Evolutionary conservation across 2,329 filamentous ascomycete species (phyloP).

Genomic region (Monascus ruber): DNA sequence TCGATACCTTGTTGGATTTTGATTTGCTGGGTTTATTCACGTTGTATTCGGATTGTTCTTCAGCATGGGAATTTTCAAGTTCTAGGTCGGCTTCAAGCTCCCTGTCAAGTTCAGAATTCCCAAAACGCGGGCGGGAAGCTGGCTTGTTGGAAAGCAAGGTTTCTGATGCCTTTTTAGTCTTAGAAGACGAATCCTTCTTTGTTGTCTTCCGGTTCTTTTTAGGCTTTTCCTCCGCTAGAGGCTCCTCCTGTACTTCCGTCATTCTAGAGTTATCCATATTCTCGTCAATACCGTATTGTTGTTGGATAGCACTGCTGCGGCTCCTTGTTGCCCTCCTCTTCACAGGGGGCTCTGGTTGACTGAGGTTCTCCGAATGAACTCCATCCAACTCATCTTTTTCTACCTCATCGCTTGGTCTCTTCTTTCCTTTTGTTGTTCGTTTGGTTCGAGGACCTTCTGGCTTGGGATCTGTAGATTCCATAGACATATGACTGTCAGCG

Average conservation of each 20-base stretch:
- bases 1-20: slow-evolving; percentile 20
- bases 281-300: slow-evolving; percentile 14
- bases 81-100: slow-evolving; percentile 56
- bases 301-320: slow-evolving; percentile 39
- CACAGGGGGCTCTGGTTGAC: slow-evolving; percentile 31
- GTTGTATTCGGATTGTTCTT: slow-evolving; percentile 26
- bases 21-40: slow-evolving; percentile 16
- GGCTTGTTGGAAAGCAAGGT: slow-evolving; percentile 38
- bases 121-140: slow-evolving; percentile 33
- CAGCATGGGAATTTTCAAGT: slow-evolving; percentile 43
- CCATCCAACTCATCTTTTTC: slow-evolving; percentile 14
- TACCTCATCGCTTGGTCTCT: slow-evolving; percentile 51
- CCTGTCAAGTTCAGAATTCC: slow-evolving; percentile 56
- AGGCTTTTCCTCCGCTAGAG: slow-evolving; percentile 16
- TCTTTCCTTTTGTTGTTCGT: slow-evolving; percentile 40
- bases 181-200: slow-evolving; percentile 30
- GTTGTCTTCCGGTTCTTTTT: slow-evolving; percentile 36
- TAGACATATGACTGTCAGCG: slow-evolving; percentile 21
- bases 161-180: slow-evolving; percentile 40
- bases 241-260: slow-evolving; percentile 9
- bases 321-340: slow-evolving; percentile 49
- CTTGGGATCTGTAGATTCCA: slow-evolving; percentile 15
- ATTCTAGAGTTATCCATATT: slow-evolving; percentile 32
- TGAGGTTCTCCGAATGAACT: slow-evolving; percentile 5
- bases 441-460: slow-evolving; percentile 26